Evolutionary conservation across 1,139 yeast species (phyloP).

Genomic region (Zygosaccharomyces sapae): DNA sequence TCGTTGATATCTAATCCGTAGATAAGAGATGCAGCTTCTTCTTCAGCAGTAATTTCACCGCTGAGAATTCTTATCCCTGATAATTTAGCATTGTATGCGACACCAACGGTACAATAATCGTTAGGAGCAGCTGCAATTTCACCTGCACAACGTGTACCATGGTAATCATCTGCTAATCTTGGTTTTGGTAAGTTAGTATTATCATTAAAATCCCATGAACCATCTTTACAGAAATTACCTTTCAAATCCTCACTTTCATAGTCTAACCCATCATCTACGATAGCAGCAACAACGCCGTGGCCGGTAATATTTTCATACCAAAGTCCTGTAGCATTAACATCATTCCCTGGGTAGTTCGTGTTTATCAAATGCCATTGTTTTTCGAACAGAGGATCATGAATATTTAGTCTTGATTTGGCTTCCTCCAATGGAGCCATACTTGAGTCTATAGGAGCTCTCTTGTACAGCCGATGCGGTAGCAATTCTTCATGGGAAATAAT

Average conservation of each 20-base stretch:
- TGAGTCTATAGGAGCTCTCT: constrained; percentile 46
- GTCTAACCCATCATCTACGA: constrained; percentile 94
- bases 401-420: constrained; percentile 53
- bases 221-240: constrained; percentile 67
- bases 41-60: constrained; percentile 72
- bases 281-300: constrained; percentile 72
- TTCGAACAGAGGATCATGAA: constrained; percentile 73
- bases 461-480: constrained; percentile 45
- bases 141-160: constrained; percentile 98
- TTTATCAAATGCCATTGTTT: constrained; percentile 92
- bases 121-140: constrained; percentile 92
- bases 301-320: constrained; percentile 88
- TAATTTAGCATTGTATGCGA: constrained; percentile 80
- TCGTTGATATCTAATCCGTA: constrained; percentile 79
- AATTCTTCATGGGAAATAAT: constrained; percentile 50
- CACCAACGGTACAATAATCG: constrained; percentile 90
- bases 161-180: constrained; percentile 74
- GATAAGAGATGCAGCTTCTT: constrained; percentile 85
- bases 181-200: constrained; percentile 76
- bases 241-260: constrained; percentile 67
- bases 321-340: constrained; percentile 79
- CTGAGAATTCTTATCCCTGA: constrained; percentile 88
- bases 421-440: constrained; percentile 43
- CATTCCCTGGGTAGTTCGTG: constrained; percentile 67
- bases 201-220: constrained; percentile 89